Percentiles rank a stretch among this genome's conserved stretches.
These are phyloP conservation scores for Geotrichum carabidarum DNA, from an alignment of 1,139 yeast genomes.

Conservation along the genomic window DNA sequence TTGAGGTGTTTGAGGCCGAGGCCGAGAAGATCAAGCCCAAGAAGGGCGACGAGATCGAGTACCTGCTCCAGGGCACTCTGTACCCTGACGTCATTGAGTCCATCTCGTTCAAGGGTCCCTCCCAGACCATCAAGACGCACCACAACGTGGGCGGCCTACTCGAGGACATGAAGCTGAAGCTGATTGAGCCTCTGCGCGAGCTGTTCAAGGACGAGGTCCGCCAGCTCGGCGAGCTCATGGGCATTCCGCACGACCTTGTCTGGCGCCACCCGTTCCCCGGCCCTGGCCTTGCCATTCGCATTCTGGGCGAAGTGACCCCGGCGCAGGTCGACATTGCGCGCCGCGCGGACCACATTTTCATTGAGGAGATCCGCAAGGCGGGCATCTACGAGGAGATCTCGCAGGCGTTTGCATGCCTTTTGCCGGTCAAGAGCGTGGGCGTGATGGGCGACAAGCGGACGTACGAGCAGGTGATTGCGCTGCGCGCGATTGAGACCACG, in stretches of 20 bases:
- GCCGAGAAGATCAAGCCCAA: slow-evolving; percentile 88
- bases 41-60: slow-evolving; percentile 76
- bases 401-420: slow-evolving; percentile 94
- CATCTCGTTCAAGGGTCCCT: slow-evolving; percentile 98
- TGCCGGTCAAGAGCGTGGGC: slow-evolving; percentile 98
- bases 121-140: slow-evolving; percentile 98
- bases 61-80: slow-evolving; percentile 90
- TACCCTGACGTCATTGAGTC: slow-evolving; percentile 99
- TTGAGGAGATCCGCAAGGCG: slow-evolving; percentile 88
- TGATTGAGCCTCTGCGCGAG: slow-evolving; percentile 97
- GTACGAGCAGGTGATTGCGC: slow-evolving; percentile 97
- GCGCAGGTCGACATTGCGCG: slow-evolving; percentile 93
- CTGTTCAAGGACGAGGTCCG: slow-evolving; percentile 98
- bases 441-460: slow-evolving; percentile 99
- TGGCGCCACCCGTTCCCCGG: slow-evolving; percentile 99
- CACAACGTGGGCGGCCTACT: slow-evolving; percentile 98
- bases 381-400: slow-evolving; percentile 90
- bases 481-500: slow-evolving; percentile 94
- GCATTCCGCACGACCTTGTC: slow-evolving; percentile 92
- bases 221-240: slow-evolving; percentile 86
- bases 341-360: slow-evolving; percentile 92
- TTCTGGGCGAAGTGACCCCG: slow-evolving; percentile 91
- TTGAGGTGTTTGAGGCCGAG: slow-evolving; percentile 93
- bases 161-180: slow-evolving; percentile 96
- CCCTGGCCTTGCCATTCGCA: slow-evolving; percentile 98